Base-by-base conservation (phyloP, 228 moss, liverwort and hornwort genomes). In the Sphagnum fallax region DNA sequence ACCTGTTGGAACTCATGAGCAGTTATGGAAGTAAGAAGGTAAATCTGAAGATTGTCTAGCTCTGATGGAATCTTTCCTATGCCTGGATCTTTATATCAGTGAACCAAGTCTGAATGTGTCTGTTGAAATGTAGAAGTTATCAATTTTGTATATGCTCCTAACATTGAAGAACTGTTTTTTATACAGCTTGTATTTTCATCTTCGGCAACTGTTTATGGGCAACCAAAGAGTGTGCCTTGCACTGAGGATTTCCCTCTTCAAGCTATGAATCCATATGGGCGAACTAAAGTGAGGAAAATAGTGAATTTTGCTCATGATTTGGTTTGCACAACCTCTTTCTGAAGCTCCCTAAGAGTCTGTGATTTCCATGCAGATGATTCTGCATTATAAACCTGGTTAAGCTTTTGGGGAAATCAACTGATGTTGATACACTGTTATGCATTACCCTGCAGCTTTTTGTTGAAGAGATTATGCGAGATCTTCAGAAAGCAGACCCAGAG, bases 151-250 rank as follows among this genome's bases (percentile, higher is more conserved):
- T 47, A 8, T 5, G 4, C 52, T 48, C 4, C 10, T 55, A 18
- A 32, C 8, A 10, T 18, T 16, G 55, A 50, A 52, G 0, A 4
- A 48, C 10, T 6, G 15, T 66, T 14, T 13, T 13, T 15, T 16
- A 13, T 66, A 3, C 97, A 97, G 97, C 83, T 97, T 57, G 88
- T 97, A 16, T 97, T 97, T 67, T 97, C 97, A 63, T 97, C 97
- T 48, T 97, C 97, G 64, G 97, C 97, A 68, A 97, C 97, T 51
- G 97, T 97, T 15, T 97, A 91, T 67, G 97, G 97, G 16, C 93
- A 93, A 83, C 96, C 96, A 13, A 86, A 88, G 76, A 87, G 81
- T 57, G 92, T 92, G 53, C 96, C 96, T 50, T 89, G 89, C 76
- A 91, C 92, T 6, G 96, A 96, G 65, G 88, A 91, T 50, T 89